phyloP scores from a whole-genome alignment of 495 filamentous ascomycete species.

The Parachaetomium inaequale region DNA sequence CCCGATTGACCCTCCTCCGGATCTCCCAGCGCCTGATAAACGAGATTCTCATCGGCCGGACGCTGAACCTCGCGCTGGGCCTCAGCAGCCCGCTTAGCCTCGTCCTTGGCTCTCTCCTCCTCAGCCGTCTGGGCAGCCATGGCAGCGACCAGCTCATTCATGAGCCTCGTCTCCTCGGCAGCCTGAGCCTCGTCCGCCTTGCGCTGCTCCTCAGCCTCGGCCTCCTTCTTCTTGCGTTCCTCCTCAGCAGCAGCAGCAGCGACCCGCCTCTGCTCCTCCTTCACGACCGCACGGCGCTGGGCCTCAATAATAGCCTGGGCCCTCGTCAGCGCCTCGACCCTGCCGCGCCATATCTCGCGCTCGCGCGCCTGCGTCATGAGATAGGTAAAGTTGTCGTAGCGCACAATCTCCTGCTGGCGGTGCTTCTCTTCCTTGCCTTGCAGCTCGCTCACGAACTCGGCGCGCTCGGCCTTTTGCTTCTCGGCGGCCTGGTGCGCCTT shows the following conservation, averaged over 20 bases:
- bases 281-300: background rate
- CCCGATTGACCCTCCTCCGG: background rate
- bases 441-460: background rate
- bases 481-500: background rate
- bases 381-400: background rate
- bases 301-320: constrained; percentile 8
- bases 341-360: constrained; percentile 7
- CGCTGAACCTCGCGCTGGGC: background rate
- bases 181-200: background rate
- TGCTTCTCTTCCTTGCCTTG: background rate
- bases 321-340: background rate
- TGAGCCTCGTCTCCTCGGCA: background rate
- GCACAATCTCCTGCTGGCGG: background rate
- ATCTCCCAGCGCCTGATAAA: background rate
- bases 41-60: background rate
- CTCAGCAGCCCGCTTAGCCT: background rate
- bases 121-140: background rate
- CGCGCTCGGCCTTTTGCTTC: background rate
- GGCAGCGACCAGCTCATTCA: background rate
- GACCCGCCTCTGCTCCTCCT: background rate
- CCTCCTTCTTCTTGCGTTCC: constrained; percentile 2
- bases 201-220: background rate
- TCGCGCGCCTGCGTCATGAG: constrained; percentile 5
- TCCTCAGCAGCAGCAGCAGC: background rate
- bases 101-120: background rate